Evolutionary conservation across 176 grass and related monocot genomes (phyloP).

Genomic region (Phyllostachys edulis): DNA sequence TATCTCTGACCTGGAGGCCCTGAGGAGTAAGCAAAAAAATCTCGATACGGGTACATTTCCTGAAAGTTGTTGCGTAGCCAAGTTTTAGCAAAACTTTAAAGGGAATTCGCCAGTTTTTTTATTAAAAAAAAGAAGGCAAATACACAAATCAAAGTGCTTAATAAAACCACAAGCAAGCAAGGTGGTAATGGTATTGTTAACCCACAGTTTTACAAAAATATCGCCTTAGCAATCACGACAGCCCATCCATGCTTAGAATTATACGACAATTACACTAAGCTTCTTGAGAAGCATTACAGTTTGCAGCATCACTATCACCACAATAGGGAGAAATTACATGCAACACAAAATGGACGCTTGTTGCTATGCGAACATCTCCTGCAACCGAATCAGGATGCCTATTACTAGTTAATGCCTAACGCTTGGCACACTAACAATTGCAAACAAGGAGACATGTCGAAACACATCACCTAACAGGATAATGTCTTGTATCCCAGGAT

Average conservation of each 20-base stretch:
- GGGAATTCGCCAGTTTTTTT: too few relatives aligned
- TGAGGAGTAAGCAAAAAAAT: slow-evolving; percentile 84
- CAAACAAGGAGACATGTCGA: not conserved
- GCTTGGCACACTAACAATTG: not conserved
- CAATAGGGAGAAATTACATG: not conserved
- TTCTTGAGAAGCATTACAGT: not conserved
- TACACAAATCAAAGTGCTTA: not conserved
- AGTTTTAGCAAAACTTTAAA: not conserved
- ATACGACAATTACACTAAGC: too few relatives aligned
- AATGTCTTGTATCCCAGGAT: not conserved
- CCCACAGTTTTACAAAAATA: not conserved
- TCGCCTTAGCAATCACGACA: not conserved
- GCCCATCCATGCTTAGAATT: too few relatives aligned
- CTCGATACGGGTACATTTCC: slow-evolving; percentile 86
- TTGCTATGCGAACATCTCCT: not conserved
- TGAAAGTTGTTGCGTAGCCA: slow-evolving; percentile 38
- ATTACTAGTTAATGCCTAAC: not conserved
- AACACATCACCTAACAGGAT: not conserved
- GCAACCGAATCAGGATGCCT: not conserved
- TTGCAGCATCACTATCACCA: not conserved
- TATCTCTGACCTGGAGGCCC: slow-evolving; percentile 70
- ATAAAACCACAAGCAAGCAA: not conserved
- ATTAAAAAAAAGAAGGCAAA: not conserved
- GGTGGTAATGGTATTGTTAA: not conserved
- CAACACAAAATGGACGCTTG: not conserved